Conservation (phyloP, 805 yeast species). For the Brettanomyces naardenensis region DNA sequence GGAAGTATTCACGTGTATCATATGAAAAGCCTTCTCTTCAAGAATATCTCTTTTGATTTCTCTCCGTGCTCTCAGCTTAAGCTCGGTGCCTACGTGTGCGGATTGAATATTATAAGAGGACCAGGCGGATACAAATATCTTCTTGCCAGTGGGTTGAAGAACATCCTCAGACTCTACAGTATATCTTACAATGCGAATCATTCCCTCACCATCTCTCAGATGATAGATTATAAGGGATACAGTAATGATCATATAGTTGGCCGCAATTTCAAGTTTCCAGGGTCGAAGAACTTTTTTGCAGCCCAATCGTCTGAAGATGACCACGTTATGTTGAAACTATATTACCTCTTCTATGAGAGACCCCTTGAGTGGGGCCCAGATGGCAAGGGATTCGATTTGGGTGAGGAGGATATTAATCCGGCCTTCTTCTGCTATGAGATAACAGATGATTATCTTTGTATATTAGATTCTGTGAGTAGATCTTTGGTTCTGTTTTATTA, state of each 20-base stretch:
- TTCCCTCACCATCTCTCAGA: not conserved
- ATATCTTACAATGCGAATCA: not conserved
- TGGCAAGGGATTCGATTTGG: not conserved
- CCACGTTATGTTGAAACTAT: not conserved
- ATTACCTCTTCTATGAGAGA: not conserved
- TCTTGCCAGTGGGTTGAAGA: slow-evolving; percentile 1
- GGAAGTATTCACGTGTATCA: not conserved
- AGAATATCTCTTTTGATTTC: too few species aligned
- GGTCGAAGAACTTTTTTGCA: not conserved
- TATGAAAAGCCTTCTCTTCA: not conserved
- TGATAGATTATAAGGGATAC: not conserved
- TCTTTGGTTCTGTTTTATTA: too few species aligned
- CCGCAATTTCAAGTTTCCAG: not conserved
- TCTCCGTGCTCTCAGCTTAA: too few species aligned
- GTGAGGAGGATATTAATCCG: not conserved
- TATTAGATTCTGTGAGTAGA: too few species aligned
- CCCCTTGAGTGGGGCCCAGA: not conserved
- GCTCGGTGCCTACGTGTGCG: not conserved
- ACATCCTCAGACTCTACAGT: not conserved
- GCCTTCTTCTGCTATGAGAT: not conserved
- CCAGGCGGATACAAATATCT: not conserved
- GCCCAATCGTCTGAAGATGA: not conserved
- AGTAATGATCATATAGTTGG: not conserved
- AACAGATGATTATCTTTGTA: too few species aligned
- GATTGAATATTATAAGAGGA: not conserved